Evolutionary conservation across 306 rosid species (phyloP).

Genomic region (Bauhinia variegata): DNA sequence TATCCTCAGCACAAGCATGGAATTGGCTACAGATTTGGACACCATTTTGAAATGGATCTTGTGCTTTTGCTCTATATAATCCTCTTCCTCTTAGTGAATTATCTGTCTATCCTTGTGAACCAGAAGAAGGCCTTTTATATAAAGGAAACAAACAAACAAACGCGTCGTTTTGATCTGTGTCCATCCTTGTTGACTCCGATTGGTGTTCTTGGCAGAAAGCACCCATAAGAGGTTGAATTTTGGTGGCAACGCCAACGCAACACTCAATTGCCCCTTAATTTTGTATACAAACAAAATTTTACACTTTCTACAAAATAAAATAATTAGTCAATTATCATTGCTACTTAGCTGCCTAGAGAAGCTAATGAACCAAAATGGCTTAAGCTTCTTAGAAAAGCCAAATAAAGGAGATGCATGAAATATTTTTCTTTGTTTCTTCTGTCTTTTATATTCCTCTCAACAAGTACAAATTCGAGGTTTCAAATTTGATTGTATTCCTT

Average conservation of each 20-base stretch:
- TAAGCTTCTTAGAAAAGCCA: background rate
- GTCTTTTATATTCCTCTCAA: no score
- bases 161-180: constrained; percentile 4
- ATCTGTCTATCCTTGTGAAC: background rate
- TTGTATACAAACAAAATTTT: no score
- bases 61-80: background rate
- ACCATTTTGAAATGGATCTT: constrained; percentile 27
- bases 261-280: no score
- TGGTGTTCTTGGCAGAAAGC: background rate
- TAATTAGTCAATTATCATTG: no score
- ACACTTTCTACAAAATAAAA: no score
- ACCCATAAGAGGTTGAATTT: background rate
- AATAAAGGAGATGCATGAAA: no score
- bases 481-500: no score
- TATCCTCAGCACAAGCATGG: constrained; percentile 55
- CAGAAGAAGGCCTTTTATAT: constrained; percentile 21
- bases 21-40: constrained; percentile 32
- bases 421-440: no score
- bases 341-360: background rate
- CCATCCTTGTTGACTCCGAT: constrained; percentile 41
- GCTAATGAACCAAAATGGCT: background rate
- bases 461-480: no score
- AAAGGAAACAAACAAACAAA: constrained; percentile 7
- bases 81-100: no score
- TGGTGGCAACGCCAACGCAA: background rate